Conservation (phyloP, 1,284 basidiomycete species). For the Pseudozyma tsukubaensis region DNA sequence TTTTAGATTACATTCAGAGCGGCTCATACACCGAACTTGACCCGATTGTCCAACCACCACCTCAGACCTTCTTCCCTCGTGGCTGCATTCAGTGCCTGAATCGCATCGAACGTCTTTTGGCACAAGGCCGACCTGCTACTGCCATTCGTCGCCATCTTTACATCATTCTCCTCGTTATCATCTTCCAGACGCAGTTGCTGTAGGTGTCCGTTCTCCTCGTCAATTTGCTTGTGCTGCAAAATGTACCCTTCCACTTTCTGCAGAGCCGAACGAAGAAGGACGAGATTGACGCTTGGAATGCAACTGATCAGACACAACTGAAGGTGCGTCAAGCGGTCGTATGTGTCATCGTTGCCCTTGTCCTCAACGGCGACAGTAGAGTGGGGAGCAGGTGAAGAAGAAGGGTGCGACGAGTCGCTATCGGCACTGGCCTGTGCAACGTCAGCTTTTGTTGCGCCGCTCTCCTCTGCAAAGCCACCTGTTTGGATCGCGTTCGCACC, state of each 20-base stretch:
- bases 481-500: constrained; percentile 7
- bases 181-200: too few relatives aligned
- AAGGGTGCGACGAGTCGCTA: constrained; percentile 23
- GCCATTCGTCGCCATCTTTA: background rate
- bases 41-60: constrained; percentile 65
- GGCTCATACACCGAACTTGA: constrained; percentile 56
- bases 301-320: constrained; percentile 52
- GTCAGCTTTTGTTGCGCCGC: constrained; percentile 19
- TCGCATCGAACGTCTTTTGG: constrained; percentile 56
- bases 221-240: constrained; percentile 20
- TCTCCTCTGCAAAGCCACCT: constrained; percentile 21
- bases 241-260: constrained; percentile 53
- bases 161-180: too few relatives aligned
- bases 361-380: background rate
- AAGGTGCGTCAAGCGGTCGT: constrained; percentile 36
- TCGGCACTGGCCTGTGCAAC: constrained; percentile 11
- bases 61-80: constrained; percentile 62
- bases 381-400: constrained; percentile 1
- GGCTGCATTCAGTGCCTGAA: constrained; percentile 61
- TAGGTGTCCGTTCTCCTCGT: constrained; percentile 5
- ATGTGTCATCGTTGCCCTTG: constrained; percentile 6
- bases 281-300: constrained; percentile 63
- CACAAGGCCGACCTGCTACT: constrained; percentile 38
- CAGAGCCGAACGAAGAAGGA: constrained; percentile 61
- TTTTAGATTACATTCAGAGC: too few relatives aligned